Evolutionary conservation across 1,139 yeast species (phyloP).

Genomic region (Nakaseomyces bracarensis): DNA sequence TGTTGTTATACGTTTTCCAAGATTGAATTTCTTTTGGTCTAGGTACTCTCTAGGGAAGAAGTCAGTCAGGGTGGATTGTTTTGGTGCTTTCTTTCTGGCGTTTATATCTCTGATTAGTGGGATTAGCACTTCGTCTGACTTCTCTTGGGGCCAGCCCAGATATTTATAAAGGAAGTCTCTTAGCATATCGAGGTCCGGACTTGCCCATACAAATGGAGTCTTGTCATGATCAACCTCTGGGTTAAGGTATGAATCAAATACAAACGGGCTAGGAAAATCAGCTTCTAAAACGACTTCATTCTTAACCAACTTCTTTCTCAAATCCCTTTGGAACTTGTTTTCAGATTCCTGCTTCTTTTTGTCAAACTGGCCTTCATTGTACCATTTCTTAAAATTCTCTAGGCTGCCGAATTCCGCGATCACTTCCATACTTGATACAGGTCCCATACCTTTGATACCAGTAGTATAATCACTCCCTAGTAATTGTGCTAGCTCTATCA

Average conservation of each 20-base stretch:
- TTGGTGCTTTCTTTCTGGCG: constrained; percentile 45
- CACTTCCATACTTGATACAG: constrained; percentile 88
- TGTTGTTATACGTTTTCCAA: constrained; percentile 52
- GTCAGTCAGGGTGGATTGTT: constrained; percentile 50
- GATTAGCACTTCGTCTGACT: constrained; percentile 77
- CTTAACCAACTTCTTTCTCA: constrained; percentile 54
- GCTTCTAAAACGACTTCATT: constrained; percentile 41
- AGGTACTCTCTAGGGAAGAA: constrained; percentile 44
- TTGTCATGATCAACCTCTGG: constrained; percentile 82
- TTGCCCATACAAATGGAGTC: constrained; percentile 82
- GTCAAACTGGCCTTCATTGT: constrained; percentile 34
- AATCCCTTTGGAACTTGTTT: constrained; percentile 42
- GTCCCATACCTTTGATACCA: constrained; percentile 87
- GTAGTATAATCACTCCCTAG: constrained; percentile 93
- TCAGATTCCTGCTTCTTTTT: constrained; percentile 37
- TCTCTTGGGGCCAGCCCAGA: constrained; percentile 75
- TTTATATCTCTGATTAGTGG: constrained; percentile 82
- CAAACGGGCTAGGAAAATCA: constrained; percentile 62
- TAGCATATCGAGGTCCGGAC: constrained; percentile 74
- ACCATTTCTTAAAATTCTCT: constrained; percentile 48
- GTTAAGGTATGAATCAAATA: constrained; percentile 60
- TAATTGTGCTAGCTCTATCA: constrained; percentile 72
- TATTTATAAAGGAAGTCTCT: constrained; percentile 58
- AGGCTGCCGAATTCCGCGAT: constrained; percentile 68
- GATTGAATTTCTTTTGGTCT: constrained; percentile 39